Conservation (phyloP, 2,329 filamentous ascomycete genomes). For the Cephalotrichum gorgonifer region DNA sequence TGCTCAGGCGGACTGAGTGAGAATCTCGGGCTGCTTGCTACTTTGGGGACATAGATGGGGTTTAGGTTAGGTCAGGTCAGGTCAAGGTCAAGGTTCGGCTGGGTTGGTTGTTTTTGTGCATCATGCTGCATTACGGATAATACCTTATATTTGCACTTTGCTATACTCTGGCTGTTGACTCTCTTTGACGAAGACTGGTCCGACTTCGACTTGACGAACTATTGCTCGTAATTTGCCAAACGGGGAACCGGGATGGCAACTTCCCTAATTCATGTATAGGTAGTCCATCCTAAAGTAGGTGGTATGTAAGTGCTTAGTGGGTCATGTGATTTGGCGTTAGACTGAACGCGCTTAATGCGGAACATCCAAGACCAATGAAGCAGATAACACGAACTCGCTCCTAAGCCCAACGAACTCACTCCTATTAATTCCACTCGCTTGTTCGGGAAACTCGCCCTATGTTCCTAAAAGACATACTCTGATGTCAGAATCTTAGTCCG, state of each 20-base stretch:
- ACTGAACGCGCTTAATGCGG: not conserved
- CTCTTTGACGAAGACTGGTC: too few relatives aligned
- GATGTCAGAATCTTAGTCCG: not conserved
- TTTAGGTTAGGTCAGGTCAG: too few relatives aligned
- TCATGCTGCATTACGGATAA: slow-evolving; percentile 1
- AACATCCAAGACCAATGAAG: not conserved
- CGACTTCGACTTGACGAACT: too few relatives aligned
- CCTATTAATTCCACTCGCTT: not conserved
- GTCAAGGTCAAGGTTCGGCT: not conserved
- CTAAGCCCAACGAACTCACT: too few relatives aligned
- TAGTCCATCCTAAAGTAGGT: too few relatives aligned
- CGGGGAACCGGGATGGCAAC: too few relatives aligned
- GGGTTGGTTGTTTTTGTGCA: not conserved
- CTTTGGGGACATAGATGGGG: not conserved
- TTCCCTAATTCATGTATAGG: not conserved
- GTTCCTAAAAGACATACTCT: not conserved
- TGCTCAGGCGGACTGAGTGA: not conserved
- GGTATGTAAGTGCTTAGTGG: too few relatives aligned
- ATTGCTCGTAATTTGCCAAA: too few relatives aligned
- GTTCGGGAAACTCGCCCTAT: not conserved
- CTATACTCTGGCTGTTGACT: too few relatives aligned
- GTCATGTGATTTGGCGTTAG: slow-evolving; percentile 2
- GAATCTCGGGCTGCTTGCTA: not conserved
- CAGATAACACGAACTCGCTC: not conserved
- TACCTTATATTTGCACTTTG: too few relatives aligned